phyloP scores from a whole-genome alignment of 2,329 filamentous ascomycete genomes.

The Sporothrix variecibatus region DNA sequence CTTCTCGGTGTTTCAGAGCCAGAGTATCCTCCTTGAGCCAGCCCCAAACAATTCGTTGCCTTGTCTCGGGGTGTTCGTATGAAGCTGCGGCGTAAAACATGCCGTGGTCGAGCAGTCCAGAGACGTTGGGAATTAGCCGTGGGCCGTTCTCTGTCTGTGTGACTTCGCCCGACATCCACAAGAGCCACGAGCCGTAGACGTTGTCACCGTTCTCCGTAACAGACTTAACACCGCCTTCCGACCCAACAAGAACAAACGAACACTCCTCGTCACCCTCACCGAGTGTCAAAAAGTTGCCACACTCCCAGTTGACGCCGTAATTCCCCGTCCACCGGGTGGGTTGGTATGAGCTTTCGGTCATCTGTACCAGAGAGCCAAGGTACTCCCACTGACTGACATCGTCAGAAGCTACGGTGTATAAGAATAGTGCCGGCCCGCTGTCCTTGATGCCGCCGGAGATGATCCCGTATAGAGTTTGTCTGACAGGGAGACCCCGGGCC shows the following conservation, averaged over 20 bases:
- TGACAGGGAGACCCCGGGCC: neutral
- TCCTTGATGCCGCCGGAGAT: neutral
- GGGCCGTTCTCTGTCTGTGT: neutral
- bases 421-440: neutral
- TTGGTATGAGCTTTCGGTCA: neutral
- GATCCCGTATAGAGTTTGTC: neutral
- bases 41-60: neutral
- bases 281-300: neutral
- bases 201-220: neutral
- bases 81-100: neutral
- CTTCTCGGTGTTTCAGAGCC: neutral
- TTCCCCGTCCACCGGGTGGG: neutral
- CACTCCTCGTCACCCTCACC: neutral
- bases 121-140: neutral
- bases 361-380: neutral
- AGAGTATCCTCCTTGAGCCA: neutral
- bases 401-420: neutral
- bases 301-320: constrained; percentile 16
- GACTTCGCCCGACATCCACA: neutral
- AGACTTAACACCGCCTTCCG: neutral
- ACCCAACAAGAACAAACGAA: neutral
- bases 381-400: neutral
- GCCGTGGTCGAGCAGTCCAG: neutral
- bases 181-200: neutral
- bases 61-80: neutral